Percentiles rank a stretch among this genome's conserved stretches.
These are phyloP conservation scores for Didymella glomerata DNA, from an alignment of 2,329 filamentous ascomycete species.

Conservation along the genomic window DNA sequence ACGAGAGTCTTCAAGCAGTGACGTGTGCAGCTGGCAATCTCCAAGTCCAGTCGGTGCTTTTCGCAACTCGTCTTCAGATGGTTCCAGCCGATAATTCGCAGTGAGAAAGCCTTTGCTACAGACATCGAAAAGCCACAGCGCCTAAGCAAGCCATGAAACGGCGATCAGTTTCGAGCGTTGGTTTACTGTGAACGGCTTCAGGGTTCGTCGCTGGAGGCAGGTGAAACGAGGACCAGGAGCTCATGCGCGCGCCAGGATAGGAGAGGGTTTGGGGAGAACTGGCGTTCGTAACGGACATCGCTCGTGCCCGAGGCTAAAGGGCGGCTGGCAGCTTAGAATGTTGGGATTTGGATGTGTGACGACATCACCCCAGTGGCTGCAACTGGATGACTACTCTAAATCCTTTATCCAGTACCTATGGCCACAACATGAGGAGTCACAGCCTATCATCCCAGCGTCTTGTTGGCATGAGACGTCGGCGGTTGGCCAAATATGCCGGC, in stretches of 20 bases:
- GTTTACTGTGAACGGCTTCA: constrained; percentile 6
- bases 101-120: neutral
- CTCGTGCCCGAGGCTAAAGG: neutral
- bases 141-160: constrained; percentile 16
- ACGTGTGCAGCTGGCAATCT: constrained; percentile 4
- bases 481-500: neutral
- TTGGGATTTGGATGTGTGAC: constrained; percentile 3
- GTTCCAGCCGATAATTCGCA: neutral
- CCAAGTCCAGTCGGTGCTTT: neutral
- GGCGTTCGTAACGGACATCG: neutral
- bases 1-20: constrained; percentile 14
- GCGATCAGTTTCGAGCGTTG: constrained; percentile 8
- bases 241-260: constrained; percentile 12
- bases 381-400: neutral
- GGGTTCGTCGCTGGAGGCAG: constrained; percentile 19
- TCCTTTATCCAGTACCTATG: neutral
- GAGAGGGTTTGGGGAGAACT: neutral
- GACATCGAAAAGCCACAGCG: constrained; percentile 4
- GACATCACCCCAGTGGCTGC: constrained; percentile 2
- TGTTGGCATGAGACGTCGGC: neutral
- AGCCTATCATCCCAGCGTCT: neutral
- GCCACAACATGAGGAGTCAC: neutral
- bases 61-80: neutral
- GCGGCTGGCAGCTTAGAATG: neutral
- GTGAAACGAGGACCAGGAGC: constrained; percentile 18